These are phyloP conservation scores for Cryptosporidium tyzzeri DNA, from an alignment of 169 alveolate genomes.

Conservation along the genomic window DNA sequence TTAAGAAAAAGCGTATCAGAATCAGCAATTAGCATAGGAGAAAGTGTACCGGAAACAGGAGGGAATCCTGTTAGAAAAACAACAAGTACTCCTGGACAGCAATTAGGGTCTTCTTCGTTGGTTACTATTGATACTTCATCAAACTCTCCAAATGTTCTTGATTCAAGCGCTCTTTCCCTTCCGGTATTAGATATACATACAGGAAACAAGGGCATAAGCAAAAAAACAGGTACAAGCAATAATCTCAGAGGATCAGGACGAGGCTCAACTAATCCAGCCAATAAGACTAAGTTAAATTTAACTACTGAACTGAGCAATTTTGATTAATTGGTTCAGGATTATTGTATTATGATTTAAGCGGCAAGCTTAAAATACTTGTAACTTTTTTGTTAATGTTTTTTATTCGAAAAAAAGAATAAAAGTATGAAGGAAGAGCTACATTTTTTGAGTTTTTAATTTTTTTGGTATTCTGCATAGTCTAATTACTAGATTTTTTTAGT, in stretches of 20 bases:
- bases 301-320: neutral
- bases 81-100: neutral
- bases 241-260: neutral
- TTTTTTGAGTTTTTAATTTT: too few species aligned
- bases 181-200: slow-evolving; percentile 24
- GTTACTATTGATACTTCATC: slow-evolving; percentile 21
- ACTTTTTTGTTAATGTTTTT: neutral
- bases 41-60: neutral
- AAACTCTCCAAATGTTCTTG: neutral
- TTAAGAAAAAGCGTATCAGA: neutral
- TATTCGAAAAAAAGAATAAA: too few species aligned
- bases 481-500: too few species aligned
- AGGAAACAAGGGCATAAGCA: neutral
- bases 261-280: neutral
- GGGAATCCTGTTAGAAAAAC: neutral
- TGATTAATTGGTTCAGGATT: neutral
- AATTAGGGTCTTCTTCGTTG: slow-evolving; percentile 7
- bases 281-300: neutral
- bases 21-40: neutral
- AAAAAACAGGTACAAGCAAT: neutral
- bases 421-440: neutral
- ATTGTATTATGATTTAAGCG: neutral
- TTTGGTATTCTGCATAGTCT: neutral
- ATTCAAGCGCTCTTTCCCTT: slow-evolving; percentile 30
- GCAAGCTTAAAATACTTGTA: too few species aligned